Percentiles rank a stretch among this genome's conserved stretches.
phyloP scores from a whole-genome alignment of 345 rosid species.

The Schrenkiella parvula region DNA sequence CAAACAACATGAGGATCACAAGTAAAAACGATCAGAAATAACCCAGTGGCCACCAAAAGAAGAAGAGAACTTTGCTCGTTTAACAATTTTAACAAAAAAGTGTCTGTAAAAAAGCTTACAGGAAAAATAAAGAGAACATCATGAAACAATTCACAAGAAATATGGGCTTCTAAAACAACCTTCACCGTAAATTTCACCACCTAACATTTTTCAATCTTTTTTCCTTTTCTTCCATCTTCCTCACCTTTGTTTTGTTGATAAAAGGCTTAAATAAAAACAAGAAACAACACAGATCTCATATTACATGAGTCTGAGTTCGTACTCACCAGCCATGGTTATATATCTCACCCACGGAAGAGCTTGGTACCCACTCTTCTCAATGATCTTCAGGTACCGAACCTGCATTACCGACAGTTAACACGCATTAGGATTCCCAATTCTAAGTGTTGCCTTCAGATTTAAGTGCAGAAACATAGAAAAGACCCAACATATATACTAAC shows the following conservation, averaged over 20 bases:
- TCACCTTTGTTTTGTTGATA: constrained; percentile 5
- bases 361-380: constrained; percentile 95
- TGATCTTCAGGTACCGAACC: constrained; percentile 97
- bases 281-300: constrained; percentile 12
- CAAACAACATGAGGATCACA: background rate
- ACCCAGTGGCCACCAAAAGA: background rate
- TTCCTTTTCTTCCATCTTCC: background rate
- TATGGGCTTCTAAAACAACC: constrained; percentile 12
- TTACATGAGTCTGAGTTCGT: constrained; percentile 80
- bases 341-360: constrained; percentile 99
- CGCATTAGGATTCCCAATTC: background rate
- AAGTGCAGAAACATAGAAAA: background rate
- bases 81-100: background rate
- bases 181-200: constrained; percentile 2
- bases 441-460: background rate
- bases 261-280: background rate
- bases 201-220: background rate
- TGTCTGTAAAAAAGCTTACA: constrained; percentile 22
- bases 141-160: constrained; percentile 31
- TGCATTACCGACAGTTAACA: constrained; percentile 29
- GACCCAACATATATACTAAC: constrained; percentile 22
- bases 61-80: background rate
- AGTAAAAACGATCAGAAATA: background rate
- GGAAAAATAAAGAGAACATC: background rate
- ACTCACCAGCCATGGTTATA: constrained; percentile 99